Evolutionary conservation across 2,329 filamentous ascomycete species (phyloP), one percentile per base, ranked within the genome.

Genomic region (Diaporthe capsici): DNA sequence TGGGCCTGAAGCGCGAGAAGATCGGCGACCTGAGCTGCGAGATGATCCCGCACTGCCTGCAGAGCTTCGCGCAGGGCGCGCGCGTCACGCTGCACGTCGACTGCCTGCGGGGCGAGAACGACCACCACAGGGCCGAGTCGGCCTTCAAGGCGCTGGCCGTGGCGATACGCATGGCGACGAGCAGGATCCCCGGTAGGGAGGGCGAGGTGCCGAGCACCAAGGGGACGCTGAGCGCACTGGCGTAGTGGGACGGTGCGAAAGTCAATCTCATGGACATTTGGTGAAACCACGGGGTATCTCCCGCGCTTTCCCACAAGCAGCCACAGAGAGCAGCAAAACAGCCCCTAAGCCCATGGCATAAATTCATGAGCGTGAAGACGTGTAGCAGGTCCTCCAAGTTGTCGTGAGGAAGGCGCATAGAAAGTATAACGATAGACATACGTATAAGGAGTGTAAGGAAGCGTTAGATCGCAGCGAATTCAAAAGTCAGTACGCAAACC

Each of bases 191-290:
- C 57, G 95, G 95, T 15, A 93, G 94, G 83, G 95, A 97, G 85
- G 95, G 95, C 3, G 97, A 99, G 88, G 92, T 98, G 37, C 94
- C 96, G 72, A 98, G 96, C 87, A 98, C 96, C 12, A 98, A 98
- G 90, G 96, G 96, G 15, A 98, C 98, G 47, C 84, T 98, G 84
- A 92, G 87, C 81, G 90, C 90, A 25, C 61, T 77, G 70, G 76
- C 72, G 22, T 92, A 84, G 77, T 28, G 47, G 37, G 5, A 2
- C 7, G 13, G 22, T 28, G 55, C 28, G 28, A 28, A 28, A 28
- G 28, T 28, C 28, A 28, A 28, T 28, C 28, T 28, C 28, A 28
- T 28, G 28, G 28, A 28, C 28, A 28, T 28, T 28, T 28, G 28
- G 28, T 28, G 28, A 28, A 28, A 28, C 28, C 28, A 28, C 28